These are phyloP conservation scores for Immersiporthe knoxdaviesiana DNA, from an alignment of 2,329 filamentous ascomycete genomes.

Conservation along the genomic window DNA sequence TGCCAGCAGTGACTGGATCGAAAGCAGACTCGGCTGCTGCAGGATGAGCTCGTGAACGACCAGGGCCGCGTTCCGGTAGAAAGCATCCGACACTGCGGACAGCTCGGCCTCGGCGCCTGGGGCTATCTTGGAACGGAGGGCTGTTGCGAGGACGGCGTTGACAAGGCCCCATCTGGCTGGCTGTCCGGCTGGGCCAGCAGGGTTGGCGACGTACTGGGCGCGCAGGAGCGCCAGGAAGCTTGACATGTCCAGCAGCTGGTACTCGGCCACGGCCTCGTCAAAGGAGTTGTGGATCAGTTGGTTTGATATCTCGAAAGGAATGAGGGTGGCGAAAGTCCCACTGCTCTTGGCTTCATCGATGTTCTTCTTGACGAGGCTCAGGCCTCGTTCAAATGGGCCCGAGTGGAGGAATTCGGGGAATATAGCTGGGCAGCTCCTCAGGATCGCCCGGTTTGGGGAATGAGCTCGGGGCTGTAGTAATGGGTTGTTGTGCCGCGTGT, in stretches of 20 bases:
- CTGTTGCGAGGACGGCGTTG: slow-evolving; percentile 30
- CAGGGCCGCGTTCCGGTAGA: slow-evolving; percentile 30
- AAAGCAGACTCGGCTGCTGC: slow-evolving; percentile 27
- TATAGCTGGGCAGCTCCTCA: neutral
- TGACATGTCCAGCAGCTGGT: slow-evolving; percentile 22
- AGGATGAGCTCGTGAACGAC: slow-evolving; percentile 30
- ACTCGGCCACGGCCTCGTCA: slow-evolving; percentile 22
- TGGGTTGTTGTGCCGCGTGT: neutral
- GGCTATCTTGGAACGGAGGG: slow-evolving; percentile 29
- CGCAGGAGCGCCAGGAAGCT: slow-evolving; percentile 26
- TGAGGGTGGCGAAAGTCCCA: neutral
- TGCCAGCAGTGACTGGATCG: slow-evolving; percentile 29
- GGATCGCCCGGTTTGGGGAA: no score
- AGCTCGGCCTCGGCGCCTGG: slow-evolving; percentile 27
- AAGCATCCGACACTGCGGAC: slow-evolving; percentile 20
- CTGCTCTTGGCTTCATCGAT: neutral
- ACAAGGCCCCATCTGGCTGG: slow-evolving; percentile 31
- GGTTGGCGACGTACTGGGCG: slow-evolving; percentile 28
- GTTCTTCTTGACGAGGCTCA: neutral
- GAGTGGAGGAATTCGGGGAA: neutral
- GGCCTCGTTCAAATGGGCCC: neutral
- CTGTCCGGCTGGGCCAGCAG: slow-evolving; percentile 18
- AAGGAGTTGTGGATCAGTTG: slow-evolving; percentile 26
- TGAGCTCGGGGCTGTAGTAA: neutral
- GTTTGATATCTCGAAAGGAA: slow-evolving; percentile 14